These are phyloP conservation scores for Cryptococcus sp. DNA, from an alignment of 1,284 basidiomycete species.

Conservation along the genomic window DNA sequence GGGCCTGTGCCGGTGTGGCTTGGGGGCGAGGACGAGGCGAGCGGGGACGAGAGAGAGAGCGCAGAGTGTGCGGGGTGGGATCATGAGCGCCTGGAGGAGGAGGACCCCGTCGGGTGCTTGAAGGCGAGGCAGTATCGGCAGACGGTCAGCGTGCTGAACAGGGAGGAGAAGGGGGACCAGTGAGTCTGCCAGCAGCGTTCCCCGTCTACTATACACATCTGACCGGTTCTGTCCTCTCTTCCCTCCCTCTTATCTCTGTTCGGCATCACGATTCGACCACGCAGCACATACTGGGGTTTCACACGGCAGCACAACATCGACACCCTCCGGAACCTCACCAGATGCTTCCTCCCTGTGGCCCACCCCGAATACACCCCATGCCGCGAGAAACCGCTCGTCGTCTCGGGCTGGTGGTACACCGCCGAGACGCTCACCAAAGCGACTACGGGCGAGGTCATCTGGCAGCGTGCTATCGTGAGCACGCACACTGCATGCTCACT, in stretches of 20 bases:
- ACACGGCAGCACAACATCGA: neutral
- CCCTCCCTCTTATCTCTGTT: too few relatives aligned
- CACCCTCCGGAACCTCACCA: slow-evolving; percentile 11
- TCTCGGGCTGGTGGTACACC: slow-evolving; percentile 17
- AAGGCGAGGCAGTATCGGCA: slow-evolving; percentile 32
- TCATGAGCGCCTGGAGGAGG: slow-evolving; percentile 7
- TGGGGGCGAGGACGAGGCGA: too few relatives aligned
- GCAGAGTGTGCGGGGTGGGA: slow-evolving; percentile 20
- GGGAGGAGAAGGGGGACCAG: slow-evolving; percentile 20
- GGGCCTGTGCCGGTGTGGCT: too few relatives aligned
- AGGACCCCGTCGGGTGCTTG: slow-evolving; percentile 26
- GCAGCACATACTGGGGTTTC: neutral
- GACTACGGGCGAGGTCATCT: slow-evolving; percentile 28
- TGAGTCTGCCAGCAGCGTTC: slow-evolving; percentile 2
- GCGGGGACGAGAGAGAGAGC: neutral
- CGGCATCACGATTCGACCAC: too few relatives aligned
- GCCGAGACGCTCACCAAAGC: slow-evolving; percentile 7
- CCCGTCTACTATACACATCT: neutral
- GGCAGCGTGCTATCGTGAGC: slow-evolving; percentile 23
- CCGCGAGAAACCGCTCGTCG: slow-evolving; percentile 18
- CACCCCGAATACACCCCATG: slow-evolving; percentile 4
- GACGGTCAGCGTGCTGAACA: slow-evolving; percentile 18
- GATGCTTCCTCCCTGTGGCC: slow-evolving; percentile 9
- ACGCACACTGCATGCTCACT: neutral
- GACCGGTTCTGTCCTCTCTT: too few relatives aligned